These are phyloP conservation scores for Flaveria ramosissima DNA, from an alignment of 129 eudicot species.

Conservation along the genomic window DNA sequence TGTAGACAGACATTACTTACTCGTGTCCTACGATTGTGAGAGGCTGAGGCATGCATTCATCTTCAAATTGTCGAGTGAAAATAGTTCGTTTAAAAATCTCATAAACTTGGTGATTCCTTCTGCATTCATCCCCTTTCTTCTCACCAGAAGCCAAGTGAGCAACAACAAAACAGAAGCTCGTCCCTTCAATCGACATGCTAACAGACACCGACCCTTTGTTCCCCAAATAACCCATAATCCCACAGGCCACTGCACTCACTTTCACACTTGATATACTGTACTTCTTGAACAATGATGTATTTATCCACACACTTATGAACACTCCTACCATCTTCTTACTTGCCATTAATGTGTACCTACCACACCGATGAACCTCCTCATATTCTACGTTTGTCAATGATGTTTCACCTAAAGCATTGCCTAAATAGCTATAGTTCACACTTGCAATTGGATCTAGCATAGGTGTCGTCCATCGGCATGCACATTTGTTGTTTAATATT, in stretches of 20 bases:
- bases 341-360: slow-evolving; percentile 70
- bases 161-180: slow-evolving; percentile 79
- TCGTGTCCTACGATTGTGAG: slow-evolving; percentile 88
- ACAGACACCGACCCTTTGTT: slow-evolving; percentile 92
- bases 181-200: slow-evolving; percentile 75
- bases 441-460: slow-evolving; percentile 43
- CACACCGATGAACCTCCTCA: slow-evolving; percentile 29
- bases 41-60: slow-evolving; percentile 51
- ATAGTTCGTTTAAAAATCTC: slow-evolving; percentile 74
- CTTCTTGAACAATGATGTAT: slow-evolving; percentile 49
- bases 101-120: slow-evolving; percentile 79
- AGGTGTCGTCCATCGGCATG: slow-evolving; percentile 62
- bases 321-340: slow-evolving; percentile 98
- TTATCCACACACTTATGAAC: slow-evolving; percentile 85
- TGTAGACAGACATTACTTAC: slow-evolving; percentile 47
- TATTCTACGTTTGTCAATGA: slow-evolving; percentile 23
- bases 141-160: slow-evolving; percentile 96
- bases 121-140: slow-evolving; percentile 85
- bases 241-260: slow-evolving; percentile 79
- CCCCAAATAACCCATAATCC: slow-evolving; percentile 90
- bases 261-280: slow-evolving; percentile 62
- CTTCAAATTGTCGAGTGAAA: slow-evolving; percentile 54
- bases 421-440: slow-evolving; percentile 43
- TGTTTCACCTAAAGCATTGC: slow-evolving; percentile 24
- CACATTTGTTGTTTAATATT: slow-evolving; percentile 66